phyloP scores from a whole-genome alignment of 2,329 filamentous ascomycete genomes.

The Pseudocercospora fijiensis region DNA sequence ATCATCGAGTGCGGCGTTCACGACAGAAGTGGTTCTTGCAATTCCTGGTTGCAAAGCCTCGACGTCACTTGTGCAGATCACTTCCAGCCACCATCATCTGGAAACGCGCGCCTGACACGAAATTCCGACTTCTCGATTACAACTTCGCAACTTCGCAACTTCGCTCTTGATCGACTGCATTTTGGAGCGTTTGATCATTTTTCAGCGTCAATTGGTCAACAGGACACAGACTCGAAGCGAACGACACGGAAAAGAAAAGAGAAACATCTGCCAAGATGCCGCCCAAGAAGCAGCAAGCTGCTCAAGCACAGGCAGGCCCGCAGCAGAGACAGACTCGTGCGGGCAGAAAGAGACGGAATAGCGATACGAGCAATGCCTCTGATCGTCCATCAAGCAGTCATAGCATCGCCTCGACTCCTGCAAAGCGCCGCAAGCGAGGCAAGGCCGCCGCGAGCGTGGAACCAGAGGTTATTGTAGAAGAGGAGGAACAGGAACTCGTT shows the following conservation, averaged over 20 bases:
- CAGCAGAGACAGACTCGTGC: constrained; percentile 25
- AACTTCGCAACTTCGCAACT: not conserved
- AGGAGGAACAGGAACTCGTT: constrained; percentile 26
- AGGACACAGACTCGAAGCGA: not conserved
- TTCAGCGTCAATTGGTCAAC: not conserved
- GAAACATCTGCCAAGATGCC: constrained; percentile 23
- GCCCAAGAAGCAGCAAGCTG: constrained; percentile 29
- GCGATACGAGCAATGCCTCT: constrained; percentile 31
- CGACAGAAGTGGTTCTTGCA: not conserved
- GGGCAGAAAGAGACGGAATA: constrained; percentile 31
- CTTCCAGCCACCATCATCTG: not conserved
- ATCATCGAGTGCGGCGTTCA: not conserved
- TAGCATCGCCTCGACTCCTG: constrained; percentile 23
- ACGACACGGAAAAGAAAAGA: not conserved
- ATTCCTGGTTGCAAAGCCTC: not conserved
- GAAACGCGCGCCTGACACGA: not conserved
- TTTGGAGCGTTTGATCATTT: not conserved
- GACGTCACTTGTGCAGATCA: not conserved
- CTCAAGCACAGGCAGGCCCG: constrained; percentile 15
- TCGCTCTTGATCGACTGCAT: not conserved
- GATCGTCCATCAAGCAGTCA: constrained; percentile 30
- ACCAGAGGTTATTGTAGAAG: constrained; percentile 32
- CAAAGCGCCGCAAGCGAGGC: constrained; percentile 30
- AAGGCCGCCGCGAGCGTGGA: constrained; percentile 26
- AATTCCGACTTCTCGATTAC: not conserved